phyloP scores from a whole-genome alignment of 2,329 filamentous ascomycete species.

The Trichothecium sympodiale region DNA sequence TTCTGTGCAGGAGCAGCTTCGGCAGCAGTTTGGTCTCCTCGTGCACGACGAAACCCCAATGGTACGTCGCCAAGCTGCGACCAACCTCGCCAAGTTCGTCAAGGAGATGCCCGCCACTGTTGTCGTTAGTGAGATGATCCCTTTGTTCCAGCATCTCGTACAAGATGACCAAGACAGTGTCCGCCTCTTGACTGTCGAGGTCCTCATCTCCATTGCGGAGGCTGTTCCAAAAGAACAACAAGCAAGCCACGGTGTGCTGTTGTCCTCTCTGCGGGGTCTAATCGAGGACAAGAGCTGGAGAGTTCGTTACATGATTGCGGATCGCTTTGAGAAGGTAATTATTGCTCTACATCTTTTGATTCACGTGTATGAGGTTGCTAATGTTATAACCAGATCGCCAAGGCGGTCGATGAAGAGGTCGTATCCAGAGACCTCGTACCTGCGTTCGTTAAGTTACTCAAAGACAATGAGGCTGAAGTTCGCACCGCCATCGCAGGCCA shows the following conservation, averaged over 20 bases:
- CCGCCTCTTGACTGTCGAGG: slow-evolving; percentile 86
- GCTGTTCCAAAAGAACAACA: slow-evolving; percentile 97
- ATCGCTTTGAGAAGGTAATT: slow-evolving; percentile 87
- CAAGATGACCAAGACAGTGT: slow-evolving; percentile 97
- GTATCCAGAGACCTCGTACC: slow-evolving; percentile 89
- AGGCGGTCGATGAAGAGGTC: slow-evolving; percentile 95
- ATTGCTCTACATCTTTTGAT: not conserved
- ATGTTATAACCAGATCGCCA: slow-evolving; percentile 63
- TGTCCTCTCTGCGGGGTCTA: slow-evolving; percentile 80
- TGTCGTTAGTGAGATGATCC: slow-evolving; percentile 98
- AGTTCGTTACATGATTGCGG: slow-evolving; percentile 97
- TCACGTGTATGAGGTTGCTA: not conserved
- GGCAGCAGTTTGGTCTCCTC: slow-evolving; percentile 82
- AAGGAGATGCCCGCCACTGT: slow-evolving; percentile 89
- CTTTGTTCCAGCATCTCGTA: slow-evolving; percentile 92
- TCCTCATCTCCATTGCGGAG: slow-evolving; percentile 92
- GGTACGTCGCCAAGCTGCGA: slow-evolving; percentile 94
- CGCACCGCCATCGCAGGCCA: slow-evolving; percentile 94
- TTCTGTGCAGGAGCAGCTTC: slow-evolving; percentile 79
- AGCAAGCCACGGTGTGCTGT: slow-evolving; percentile 83
- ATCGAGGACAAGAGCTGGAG: slow-evolving; percentile 99
- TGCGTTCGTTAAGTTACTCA: slow-evolving; percentile 92
- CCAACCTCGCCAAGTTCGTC: slow-evolving; percentile 93
- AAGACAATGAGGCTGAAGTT: slow-evolving; percentile 96
- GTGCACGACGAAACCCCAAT: slow-evolving; percentile 99